phyloP scores from a whole-genome alignment of 805 yeast genomes.

The Cyberlindnera maclurae region DNA sequence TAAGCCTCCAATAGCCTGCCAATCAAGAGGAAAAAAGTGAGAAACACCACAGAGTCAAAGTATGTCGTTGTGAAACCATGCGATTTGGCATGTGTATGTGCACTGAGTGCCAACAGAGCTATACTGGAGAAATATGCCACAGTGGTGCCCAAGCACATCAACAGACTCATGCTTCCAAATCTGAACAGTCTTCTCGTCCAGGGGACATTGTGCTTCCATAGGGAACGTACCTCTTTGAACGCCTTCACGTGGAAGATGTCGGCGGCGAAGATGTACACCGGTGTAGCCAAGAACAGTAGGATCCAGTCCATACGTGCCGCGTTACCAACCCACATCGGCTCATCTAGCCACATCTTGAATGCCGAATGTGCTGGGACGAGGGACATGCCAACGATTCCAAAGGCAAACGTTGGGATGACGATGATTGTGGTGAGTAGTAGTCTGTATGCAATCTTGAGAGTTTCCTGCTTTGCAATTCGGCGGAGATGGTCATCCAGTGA shows the following conservation, averaged over 20 bases:
- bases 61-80: slow-evolving; percentile 55
- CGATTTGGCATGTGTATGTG: slow-evolving; percentile 19
- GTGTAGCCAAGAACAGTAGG: slow-evolving; percentile 57
- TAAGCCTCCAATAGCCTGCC: slow-evolving; percentile 64
- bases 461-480: slow-evolving; percentile 41
- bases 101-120: slow-evolving; percentile 42
- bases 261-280: slow-evolving; percentile 69
- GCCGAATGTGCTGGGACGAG: slow-evolving; percentile 35
- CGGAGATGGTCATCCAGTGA: slow-evolving; percentile 60
- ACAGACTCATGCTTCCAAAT: slow-evolving; percentile 73
- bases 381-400: slow-evolving; percentile 67
- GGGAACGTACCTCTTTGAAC: slow-evolving; percentile 43
- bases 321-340: slow-evolving; percentile 57
- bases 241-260: slow-evolving; percentile 69
- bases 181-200: slow-evolving; percentile 50
- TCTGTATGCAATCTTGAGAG: slow-evolving; percentile 37
- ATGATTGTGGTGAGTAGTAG: slow-evolving; percentile 42
- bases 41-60: slow-evolving; percentile 73
- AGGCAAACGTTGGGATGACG: slow-evolving; percentile 61
- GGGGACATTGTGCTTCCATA: slow-evolving; percentile 51
- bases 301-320: slow-evolving; percentile 61
- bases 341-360: slow-evolving; percentile 48
- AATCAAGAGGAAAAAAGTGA: slow-evolving; percentile 62
- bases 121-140: slow-evolving; percentile 67
- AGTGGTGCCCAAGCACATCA: slow-evolving; percentile 67